Conservation (phyloP, 441 rosid species). For the Gossypium davidsonii region DNA sequence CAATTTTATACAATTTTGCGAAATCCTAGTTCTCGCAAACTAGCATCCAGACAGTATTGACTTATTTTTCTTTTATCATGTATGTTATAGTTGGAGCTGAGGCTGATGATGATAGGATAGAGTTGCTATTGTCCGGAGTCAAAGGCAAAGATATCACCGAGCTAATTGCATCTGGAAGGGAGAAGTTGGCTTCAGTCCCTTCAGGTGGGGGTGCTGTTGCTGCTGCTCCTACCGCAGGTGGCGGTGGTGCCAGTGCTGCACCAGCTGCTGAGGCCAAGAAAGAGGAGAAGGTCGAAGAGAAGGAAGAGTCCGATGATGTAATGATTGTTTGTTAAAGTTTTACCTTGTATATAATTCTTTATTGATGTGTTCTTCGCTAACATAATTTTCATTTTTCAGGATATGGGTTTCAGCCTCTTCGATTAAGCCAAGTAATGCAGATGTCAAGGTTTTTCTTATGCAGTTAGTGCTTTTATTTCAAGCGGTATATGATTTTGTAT, state of each 20-base stretch:
- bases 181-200: constrained; percentile 83
- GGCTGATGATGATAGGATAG: constrained; percentile 62
- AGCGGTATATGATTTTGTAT: constrained; percentile 16
- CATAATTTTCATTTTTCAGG: constrained; percentile 27
- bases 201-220: constrained; percentile 67
- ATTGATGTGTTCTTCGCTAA: not conserved
- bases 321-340: constrained; percentile 4
- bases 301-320: constrained; percentile 84
- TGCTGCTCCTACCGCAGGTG: constrained; percentile 34
- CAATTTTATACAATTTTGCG: not conserved
- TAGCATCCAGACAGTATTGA: not conserved
- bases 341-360: not conserved
- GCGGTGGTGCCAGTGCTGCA: constrained; percentile 29
- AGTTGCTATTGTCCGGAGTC: constrained; percentile 54
- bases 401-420: constrained; percentile 64
- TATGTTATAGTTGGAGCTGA: constrained; percentile 66
- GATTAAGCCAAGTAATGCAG: constrained; percentile 27
- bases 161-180: constrained; percentile 70
- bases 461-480: constrained; percentile 8
- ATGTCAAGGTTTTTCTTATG: constrained; percentile 11
- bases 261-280: constrained; percentile 60
- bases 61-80: not conserved
- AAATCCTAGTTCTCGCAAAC: not conserved
- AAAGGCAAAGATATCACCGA: constrained; percentile 65
- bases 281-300: constrained; percentile 76